Evolutionary conservation across 176 grass and related monocot genomes (phyloP).

Genomic region (Echinochloa phyllopogon): DNA sequence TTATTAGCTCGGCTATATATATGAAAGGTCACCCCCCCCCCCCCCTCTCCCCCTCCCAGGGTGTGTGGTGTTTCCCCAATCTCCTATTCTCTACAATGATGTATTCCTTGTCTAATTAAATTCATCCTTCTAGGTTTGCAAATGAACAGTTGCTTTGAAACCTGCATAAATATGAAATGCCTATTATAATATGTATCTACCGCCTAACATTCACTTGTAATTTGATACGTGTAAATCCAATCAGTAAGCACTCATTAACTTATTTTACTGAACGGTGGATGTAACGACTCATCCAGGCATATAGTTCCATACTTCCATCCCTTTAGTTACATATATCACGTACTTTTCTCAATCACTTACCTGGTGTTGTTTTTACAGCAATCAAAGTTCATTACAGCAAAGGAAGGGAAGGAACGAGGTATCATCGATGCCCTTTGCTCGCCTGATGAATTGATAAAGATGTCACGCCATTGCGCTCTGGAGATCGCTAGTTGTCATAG

Average conservation of each 20-base stretch:
- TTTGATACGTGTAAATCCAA: background rate
- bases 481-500: conserved; percentile 69
- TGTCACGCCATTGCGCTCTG: conserved; percentile 71
- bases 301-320: background rate
- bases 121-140: background rate
- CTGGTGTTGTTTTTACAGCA: conserved; percentile 49
- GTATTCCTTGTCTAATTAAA: conserved; percentile 18
- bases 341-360: background rate
- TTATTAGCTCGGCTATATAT: too few relatives aligned
- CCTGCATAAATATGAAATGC: background rate
- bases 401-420: conserved; percentile 77
- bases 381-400: conserved; percentile 71
- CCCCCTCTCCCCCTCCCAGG: too few relatives aligned
- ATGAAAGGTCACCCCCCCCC: too few relatives aligned
- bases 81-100: background rate
- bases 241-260: background rate
- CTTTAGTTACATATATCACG: background rate
- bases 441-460: conserved; percentile 69
- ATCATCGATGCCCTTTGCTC: conserved; percentile 74
- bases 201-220: background rate
- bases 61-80: too few relatives aligned
- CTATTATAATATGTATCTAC: background rate
- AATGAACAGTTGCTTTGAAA: background rate
- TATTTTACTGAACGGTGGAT: background rate
- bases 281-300: background rate